A percentile compares a stretch with the other conserved stretches of the same genome.
phyloP scores from a whole-genome alignment of 2,329 filamentous ascomycete genomes.

The Exophiala lecanii-corni region DNA sequence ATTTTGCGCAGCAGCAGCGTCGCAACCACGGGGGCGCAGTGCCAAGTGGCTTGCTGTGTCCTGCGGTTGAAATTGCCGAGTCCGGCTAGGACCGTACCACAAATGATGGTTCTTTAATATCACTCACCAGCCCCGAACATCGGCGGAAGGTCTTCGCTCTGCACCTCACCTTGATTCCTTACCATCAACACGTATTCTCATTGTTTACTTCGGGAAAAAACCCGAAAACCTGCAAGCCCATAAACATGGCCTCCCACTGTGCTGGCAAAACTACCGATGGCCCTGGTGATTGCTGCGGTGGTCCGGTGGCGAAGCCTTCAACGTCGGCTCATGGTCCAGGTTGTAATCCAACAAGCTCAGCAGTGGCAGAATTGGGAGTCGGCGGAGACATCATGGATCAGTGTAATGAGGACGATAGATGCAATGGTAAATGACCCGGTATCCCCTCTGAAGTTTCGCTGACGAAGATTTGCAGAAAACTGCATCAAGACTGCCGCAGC shows the following conservation, averaged over 20 bases:
- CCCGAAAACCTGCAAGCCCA: neutral
- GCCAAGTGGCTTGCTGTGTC: constrained; percentile 3
- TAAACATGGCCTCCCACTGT: neutral
- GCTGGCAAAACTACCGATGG: neutral
- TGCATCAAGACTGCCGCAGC: constrained; percentile 16
- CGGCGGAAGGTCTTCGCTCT: constrained; percentile 1
- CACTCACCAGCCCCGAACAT: too few relatives aligned
- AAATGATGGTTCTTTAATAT: neutral
- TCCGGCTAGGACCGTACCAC: neutral
- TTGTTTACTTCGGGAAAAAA: neutral
- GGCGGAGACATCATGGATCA: neutral
- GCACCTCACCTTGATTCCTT: neutral
- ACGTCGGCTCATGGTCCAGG: neutral
- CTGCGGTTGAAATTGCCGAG: constrained; percentile 9
- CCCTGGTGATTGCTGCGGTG: constrained; percentile 1
- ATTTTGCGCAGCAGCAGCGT: neutral
- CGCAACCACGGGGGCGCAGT: neutral
- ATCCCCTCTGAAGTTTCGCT: constrained; percentile 3
- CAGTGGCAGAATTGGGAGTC: neutral
- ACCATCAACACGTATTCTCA: neutral
- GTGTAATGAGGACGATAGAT: constrained; percentile 13
- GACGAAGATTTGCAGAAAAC: constrained; percentile 10
- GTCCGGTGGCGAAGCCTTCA: neutral
- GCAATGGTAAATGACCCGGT: constrained; percentile 7
- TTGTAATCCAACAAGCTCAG: neutral